A percentile compares a stretch with the other conserved stretches of the same genome.
These are phyloP conservation scores for Umbelopsis sp. DNA, from an alignment of 192 early-diverging fungal genomes.

Conservation along the genomic window DNA sequence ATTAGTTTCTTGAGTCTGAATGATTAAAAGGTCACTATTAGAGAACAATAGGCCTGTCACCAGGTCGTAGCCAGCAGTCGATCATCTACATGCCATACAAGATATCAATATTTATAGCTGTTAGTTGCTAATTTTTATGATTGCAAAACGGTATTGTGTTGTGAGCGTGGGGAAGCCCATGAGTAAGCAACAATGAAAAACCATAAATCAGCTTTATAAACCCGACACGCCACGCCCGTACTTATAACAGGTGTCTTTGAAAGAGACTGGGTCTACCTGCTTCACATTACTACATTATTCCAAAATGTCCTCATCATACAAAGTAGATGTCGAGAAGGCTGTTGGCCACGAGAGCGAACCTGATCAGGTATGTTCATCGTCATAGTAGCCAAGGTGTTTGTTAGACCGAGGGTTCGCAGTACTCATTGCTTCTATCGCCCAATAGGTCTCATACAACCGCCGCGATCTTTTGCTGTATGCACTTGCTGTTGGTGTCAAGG, in stretches of 20 bases:
- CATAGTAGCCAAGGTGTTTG: too few relatives aligned
- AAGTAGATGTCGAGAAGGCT: conserved; percentile 60
- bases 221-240: background rate
- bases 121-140: too few relatives aligned
- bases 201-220: background rate
- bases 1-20: too few relatives aligned
- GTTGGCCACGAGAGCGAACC: conserved; percentile 51
- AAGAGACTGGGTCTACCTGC: too few relatives aligned
- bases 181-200: conserved; percentile 21
- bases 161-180: conserved; percentile 12
- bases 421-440: background rate
- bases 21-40: too few relatives aligned
- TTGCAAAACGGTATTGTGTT: too few relatives aligned
- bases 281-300: background rate
- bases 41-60: too few relatives aligned
- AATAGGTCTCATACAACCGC: conserved; percentile 43
- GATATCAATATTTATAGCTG: too few relatives aligned
- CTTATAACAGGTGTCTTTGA: background rate
- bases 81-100: too few relatives aligned
- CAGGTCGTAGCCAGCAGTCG: too few relatives aligned
- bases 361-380: conserved; percentile 41
- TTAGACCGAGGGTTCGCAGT: too few relatives aligned
- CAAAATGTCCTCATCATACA: conserved; percentile 19
- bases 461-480: conserved; percentile 75
- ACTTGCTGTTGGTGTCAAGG: conserved; percentile 60